Evolutionary conservation across 768 basidiomycete species (phyloP).

Genomic region (Tricholoma hemisulphureum): DNA sequence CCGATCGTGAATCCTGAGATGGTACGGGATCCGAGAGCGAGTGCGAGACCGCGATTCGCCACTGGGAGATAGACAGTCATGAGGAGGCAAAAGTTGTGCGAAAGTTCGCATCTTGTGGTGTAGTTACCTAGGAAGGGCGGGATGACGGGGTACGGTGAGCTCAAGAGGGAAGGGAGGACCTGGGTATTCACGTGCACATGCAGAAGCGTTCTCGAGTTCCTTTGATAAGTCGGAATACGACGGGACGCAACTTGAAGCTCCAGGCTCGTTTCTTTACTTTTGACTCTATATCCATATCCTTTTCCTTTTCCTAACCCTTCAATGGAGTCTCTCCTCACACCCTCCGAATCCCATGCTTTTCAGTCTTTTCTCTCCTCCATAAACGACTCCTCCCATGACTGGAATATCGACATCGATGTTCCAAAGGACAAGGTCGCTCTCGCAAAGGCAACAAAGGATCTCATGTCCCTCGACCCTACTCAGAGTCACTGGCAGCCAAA

Average conservation of each 20-base stretch:
- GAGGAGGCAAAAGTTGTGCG: too few relatives aligned
- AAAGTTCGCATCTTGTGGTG: too few relatives aligned
- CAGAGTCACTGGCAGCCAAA: constrained; percentile 33
- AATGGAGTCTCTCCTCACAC: constrained; percentile 53
- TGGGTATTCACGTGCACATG: constrained; percentile 21
- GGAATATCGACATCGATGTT: constrained; percentile 45
- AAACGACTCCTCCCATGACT: constrained; percentile 41
- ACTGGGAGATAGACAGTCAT: too few relatives aligned
- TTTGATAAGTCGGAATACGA: not conserved
- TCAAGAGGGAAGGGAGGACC: constrained; percentile 3
- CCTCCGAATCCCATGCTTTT: constrained; percentile 64
- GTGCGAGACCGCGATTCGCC: too few relatives aligned
- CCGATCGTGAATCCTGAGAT: too few relatives aligned
- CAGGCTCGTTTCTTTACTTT: not conserved
- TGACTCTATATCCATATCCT: not conserved
- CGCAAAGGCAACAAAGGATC: constrained; percentile 77
- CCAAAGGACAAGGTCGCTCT: constrained; percentile 62
- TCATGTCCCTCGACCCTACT: constrained; percentile 67
- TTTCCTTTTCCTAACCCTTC: too few relatives aligned
- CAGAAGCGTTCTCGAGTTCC: not conserved
- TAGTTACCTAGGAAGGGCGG: not conserved
- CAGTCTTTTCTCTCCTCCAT: constrained; percentile 64
- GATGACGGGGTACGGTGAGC: constrained; percentile 3
- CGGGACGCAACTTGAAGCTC: not conserved
- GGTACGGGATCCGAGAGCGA: too few relatives aligned